phyloP scores from a whole-genome alignment of 2,329 filamentous ascomycete species.

The Ciborinia camelliae region DNA sequence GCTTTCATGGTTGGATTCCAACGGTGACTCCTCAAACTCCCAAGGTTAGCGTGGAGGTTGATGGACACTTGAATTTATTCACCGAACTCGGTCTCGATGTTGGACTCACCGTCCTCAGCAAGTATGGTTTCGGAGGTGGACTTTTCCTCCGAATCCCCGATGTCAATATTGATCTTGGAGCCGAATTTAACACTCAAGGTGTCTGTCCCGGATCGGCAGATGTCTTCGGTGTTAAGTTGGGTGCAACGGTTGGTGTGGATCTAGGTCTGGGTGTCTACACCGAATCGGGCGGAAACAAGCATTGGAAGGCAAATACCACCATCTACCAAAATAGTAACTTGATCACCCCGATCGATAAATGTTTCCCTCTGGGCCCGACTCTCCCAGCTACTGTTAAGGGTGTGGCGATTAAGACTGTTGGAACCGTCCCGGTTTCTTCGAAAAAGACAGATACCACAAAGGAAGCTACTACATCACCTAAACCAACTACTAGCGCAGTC shows the following conservation, averaged over 20 bases:
- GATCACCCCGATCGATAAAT: slow-evolving; percentile 15
- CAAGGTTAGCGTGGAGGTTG: slow-evolving; percentile 14
- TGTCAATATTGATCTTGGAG: slow-evolving; percentile 9
- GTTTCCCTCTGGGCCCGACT: slow-evolving; percentile 17
- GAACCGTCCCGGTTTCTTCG: slow-evolving; percentile 10
- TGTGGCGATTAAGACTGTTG: slow-evolving; percentile 16
- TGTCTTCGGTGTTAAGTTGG: slow-evolving; percentile 17
- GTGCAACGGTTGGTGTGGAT: slow-evolving; percentile 10
- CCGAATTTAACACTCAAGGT: slow-evolving; percentile 18
- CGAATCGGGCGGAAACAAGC: slow-evolving; percentile 8
- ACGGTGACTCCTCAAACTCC: slow-evolving; percentile 12
- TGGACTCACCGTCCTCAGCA: slow-evolving; percentile 13
- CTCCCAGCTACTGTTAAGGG: neutral
- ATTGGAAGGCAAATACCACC: neutral
- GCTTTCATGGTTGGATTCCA: slow-evolving; percentile 14
- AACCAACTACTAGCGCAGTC: neutral
- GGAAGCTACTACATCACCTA: neutral
- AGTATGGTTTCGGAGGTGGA: slow-evolving; percentile 17
- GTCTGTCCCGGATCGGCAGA: slow-evolving; percentile 12
- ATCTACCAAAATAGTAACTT: slow-evolving; percentile 5
- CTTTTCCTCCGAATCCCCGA: slow-evolving; percentile 13
- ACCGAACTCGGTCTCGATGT: slow-evolving; percentile 13
- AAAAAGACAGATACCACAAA: no score
- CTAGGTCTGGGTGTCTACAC: slow-evolving; percentile 16
- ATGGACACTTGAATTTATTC: slow-evolving; percentile 13